Conservation (phyloP, 2,329 filamentous ascomycete genomes). For the Microsporum audouinii region DNA sequence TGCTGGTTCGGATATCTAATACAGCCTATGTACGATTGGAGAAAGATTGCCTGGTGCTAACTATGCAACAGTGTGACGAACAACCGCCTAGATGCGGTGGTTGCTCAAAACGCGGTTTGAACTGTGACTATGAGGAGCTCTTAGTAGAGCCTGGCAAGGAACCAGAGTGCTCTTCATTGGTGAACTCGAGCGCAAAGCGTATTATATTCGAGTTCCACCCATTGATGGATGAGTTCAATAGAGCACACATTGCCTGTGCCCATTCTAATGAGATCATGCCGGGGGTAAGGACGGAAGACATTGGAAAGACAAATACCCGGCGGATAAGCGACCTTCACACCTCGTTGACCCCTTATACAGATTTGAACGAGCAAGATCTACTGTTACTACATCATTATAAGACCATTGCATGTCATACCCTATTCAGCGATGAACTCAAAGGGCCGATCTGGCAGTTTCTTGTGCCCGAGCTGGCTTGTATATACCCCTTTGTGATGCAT, state of each 20-base stretch:
- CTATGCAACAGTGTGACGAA: conserved; percentile 15
- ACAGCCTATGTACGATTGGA: neutral
- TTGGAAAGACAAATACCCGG: neutral
- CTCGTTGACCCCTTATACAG: conserved; percentile 10
- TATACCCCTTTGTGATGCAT: conserved; percentile 18
- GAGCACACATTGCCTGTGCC: neutral
- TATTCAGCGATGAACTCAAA: conserved; percentile 13
- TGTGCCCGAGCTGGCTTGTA: conserved; percentile 16
- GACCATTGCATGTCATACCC: conserved; percentile 21
- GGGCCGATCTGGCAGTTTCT: conserved; percentile 14
- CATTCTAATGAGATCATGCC: neutral
- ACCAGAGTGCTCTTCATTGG: neutral
- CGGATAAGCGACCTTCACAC: conserved; percentile 4
- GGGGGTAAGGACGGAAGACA: neutral
- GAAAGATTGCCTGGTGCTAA: neutral
- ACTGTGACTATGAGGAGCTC: conserved; percentile 14
- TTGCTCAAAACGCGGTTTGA: conserved; percentile 17
- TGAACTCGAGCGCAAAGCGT: neutral
- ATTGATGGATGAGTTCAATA: neutral
- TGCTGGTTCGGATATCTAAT: neutral
- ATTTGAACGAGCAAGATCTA: conserved; percentile 25
- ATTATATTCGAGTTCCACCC: neutral
- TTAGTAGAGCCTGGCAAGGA: neutral
- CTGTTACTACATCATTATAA: conserved; percentile 34
- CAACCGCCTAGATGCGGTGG: conserved; percentile 15